Evolutionary conservation across 306 rosid genomes (phyloP), one percentile per base, ranked within the genome.

Genomic region (Betula pendula): DNA sequence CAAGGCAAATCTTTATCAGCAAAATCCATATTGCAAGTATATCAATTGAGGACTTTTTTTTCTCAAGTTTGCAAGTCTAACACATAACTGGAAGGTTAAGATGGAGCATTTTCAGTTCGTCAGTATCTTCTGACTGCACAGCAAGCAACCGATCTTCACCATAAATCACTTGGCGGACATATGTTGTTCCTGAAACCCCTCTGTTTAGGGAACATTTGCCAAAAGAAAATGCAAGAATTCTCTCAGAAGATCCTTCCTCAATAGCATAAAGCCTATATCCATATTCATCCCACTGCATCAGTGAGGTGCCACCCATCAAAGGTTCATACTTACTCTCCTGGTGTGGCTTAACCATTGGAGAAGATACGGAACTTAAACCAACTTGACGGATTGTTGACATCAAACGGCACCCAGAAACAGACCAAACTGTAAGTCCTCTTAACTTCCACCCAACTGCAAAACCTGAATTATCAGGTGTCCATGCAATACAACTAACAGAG

Each of bases 391-490:
- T 76, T 38, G 97, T 92, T 72, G 98, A 92, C 98, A 94, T 94
- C 89, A 94, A 82, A 77, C 98, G 96, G 84, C 97, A 94, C 75
- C 97, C 97, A 75, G 97, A 95, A 78, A 92, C 88, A 27, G 98
- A 95, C 98, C 97, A 92, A 83, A 95, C 98, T 25, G 98, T 81
- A 78, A 95, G 96, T 62, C 98, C 98, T 85, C 98, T 90, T 71
- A 88, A 87, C 78, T 89, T 95, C 97, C 98, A 95, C 75, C 98
- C 98, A 75, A 95, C 97, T 48, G 96, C 97, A 90, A 95, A 95
- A 80, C 96, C 95, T 72, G 98, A 88, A 83, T 95, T 89, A 86
- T 95, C 98, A 60, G 98, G 97, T 45, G 98, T 95, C 98, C 98
- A 92, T n/a, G 90, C 86, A 87, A 95, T 90, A 86, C 92, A 92